These are phyloP conservation scores for Jacaranda mimosifolia DNA, from an alignment of 257 asterid genomes.

Conservation along the genomic window DNA sequence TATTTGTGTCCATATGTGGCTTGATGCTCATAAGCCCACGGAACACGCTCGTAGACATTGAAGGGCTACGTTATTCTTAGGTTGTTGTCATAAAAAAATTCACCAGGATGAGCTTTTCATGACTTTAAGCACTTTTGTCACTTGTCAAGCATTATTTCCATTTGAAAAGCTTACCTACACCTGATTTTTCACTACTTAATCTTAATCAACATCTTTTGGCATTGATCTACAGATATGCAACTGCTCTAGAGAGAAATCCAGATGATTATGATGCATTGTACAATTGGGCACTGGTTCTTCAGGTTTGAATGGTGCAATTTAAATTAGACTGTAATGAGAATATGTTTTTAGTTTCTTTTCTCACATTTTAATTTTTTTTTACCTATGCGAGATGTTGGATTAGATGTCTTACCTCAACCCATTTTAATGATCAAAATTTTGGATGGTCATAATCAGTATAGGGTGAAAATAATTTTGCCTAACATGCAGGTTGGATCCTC, in stretches of 20 bases:
- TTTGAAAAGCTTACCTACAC: constrained; percentile 25
- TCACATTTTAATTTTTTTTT: constrained; percentile 10
- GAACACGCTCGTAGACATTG: neutral
- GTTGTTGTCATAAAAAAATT: constrained; percentile 30
- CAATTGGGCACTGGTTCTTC: constrained; percentile 99
- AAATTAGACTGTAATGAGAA: constrained; percentile 28
- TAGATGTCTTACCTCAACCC: constrained; percentile 29
- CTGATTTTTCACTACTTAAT: constrained; percentile 31
- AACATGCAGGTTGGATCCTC: constrained; percentile 17
- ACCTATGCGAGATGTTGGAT: constrained; percentile 15
- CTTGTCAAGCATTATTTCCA: constrained; percentile 22
- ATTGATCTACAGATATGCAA: constrained; percentile 79
- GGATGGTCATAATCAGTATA: constrained; percentile 17
- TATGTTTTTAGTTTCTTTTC: constrained; percentile 25
- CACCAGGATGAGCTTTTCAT: constrained; percentile 17
- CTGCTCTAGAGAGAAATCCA: constrained; percentile 90
- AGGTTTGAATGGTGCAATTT: constrained; percentile 61
- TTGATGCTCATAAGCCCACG: constrained; percentile 26
- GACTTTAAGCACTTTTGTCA: constrained; percentile 23
- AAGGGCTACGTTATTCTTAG: constrained; percentile 20
- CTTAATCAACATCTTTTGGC: constrained; percentile 35
- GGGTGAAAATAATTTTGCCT: constrained; percentile 15
- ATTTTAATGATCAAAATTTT: constrained; percentile 20
- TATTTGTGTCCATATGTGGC: constrained; percentile 11
- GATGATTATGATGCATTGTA: constrained; percentile 96